phyloP scores from a whole-genome alignment of 176 grass and related monocot genomes.

The Sorghum bicolor region DNA sequence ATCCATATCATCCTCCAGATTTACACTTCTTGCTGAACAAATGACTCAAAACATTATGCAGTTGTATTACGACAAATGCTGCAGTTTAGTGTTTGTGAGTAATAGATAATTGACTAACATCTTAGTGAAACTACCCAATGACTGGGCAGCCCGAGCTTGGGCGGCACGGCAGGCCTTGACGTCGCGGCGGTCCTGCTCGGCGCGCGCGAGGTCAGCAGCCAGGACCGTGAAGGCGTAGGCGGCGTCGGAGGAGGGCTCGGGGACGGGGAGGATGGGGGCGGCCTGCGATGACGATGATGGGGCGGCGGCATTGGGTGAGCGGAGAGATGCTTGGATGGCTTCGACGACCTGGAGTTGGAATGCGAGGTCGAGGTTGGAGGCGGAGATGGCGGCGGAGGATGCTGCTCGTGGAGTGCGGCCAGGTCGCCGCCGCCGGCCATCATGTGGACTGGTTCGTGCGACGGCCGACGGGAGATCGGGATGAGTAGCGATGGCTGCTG shows the following conservation, averaged over 20 bases:
- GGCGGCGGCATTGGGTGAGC: neutral
- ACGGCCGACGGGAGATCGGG: no score
- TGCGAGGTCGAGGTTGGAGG: constrained; percentile 26
- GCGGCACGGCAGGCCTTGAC: neutral
- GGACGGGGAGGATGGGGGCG: neutral
- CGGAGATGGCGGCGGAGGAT: neutral
- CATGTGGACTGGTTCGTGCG: no score
- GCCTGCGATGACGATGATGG: neutral
- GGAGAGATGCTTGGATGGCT: neutral
- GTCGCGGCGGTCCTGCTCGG: neutral
- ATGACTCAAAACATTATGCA: neutral
- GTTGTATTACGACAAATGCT: no score
- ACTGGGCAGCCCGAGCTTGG: neutral
- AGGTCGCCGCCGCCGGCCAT: neutral
- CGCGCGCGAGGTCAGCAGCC: neutral
- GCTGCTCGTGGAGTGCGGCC: neutral
- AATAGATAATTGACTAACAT: no score
- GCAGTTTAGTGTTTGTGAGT: no score
- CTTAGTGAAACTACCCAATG: no score
- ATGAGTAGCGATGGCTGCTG: no score
- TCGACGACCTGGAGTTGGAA: constrained; percentile 51
- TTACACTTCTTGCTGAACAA: neutral
- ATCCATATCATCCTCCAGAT: neutral
- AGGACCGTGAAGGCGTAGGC: neutral
- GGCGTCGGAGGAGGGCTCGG: neutral